Evolutionary conservation across 2,329 filamentous ascomycete genomes (phyloP), one percentile per base, ranked within the genome.

Genomic region (Colletotrichum tropicicola): DNA sequence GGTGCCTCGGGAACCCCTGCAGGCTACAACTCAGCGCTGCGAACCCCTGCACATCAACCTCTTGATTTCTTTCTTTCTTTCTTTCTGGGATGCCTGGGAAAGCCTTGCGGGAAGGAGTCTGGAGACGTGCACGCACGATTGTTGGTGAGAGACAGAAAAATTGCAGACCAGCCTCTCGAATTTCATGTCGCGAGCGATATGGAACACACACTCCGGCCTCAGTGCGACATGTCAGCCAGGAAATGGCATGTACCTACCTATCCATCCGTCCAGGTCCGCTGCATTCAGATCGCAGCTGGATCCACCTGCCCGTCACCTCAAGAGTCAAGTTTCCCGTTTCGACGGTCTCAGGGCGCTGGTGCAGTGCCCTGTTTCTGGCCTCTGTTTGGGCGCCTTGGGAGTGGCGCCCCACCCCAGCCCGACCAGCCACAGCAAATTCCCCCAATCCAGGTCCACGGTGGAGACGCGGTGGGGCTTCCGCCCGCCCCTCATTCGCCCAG

Each of bases 371-470:
- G 48, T 13, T 55, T 61, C 49, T 49, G 57, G 27, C 35, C n/a
- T 65, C 28, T 55, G 56, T 35, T 65, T 51, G 61, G 55, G 27
- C 41, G 55, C 44, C 45, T 44, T 7, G 13, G 3, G 15, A 23
- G 35, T 41, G 23, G 28, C n/a, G 30, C 39, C 17, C 25, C 25
- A n/a, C 32, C 43, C 61, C 61, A 65, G 55, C 55, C 55, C 27
- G 30, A 59, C 60, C 60, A 64, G 61, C 61, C 61, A 65, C 61
- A 55, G 23, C 43, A 65, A 61, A 65, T 56, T 65, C 35, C 49
- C 61, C 61, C 15, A 65, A 37, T 45, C 43, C 32, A 51, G 61
- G n/a, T 55, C 27, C 35, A 10, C 7, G 57, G 51, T 45, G 44
- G 61, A n/a, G 48, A 21, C 10, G 5, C 1, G 2, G 57, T 65